Evolutionary conservation across 2,329 filamentous ascomycete species (phyloP).

Genomic region (Aspergillus versicolor): DNA sequence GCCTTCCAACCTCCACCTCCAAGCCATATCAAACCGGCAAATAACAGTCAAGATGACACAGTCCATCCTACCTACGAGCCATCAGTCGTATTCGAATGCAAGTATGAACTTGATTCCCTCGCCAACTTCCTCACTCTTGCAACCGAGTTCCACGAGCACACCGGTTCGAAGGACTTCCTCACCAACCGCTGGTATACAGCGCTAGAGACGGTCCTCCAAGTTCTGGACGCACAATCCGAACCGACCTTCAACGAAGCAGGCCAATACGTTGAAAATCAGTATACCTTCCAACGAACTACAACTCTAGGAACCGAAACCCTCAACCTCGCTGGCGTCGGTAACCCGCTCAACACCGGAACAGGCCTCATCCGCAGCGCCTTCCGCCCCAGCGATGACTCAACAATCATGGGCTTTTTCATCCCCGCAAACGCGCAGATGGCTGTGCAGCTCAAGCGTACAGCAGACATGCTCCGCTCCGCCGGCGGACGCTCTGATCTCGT

Average conservation of each 20-base stretch:
- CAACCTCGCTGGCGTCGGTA: constrained; percentile 78
- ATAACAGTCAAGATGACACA: constrained; percentile 76
- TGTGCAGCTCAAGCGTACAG: constrained; percentile 76
- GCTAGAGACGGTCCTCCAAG: constrained; percentile 68
- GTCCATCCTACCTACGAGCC: constrained; percentile 89
- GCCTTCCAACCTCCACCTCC: constrained; percentile 94
- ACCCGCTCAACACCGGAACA: constrained; percentile 80
- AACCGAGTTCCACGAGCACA: constrained; percentile 83
- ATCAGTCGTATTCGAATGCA: constrained; percentile 90
- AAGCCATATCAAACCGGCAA: constrained; percentile 67
- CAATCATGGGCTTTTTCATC: constrained; percentile 91
- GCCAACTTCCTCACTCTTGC: constrained; percentile 83
- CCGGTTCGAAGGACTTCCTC: constrained; percentile 74
- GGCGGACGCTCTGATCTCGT: constrained; percentile 54
- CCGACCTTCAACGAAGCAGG: constrained; percentile 76
- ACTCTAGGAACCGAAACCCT: constrained; percentile 87
- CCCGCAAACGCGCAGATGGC: constrained; percentile 96
- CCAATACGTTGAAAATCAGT: constrained; percentile 68
- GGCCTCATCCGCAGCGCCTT: constrained; percentile 89
- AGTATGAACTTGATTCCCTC: constrained; percentile 95
- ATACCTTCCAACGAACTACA: constrained; percentile 83
- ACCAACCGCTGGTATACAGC: constrained; percentile 76
- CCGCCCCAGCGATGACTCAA: constrained; percentile 90
- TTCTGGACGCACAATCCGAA: constrained; percentile 75
- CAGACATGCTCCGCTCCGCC: constrained; percentile 64